Base-by-base conservation (phyloP, 2,329 filamentous ascomycete species). In the Penicillium sp. region DNA sequence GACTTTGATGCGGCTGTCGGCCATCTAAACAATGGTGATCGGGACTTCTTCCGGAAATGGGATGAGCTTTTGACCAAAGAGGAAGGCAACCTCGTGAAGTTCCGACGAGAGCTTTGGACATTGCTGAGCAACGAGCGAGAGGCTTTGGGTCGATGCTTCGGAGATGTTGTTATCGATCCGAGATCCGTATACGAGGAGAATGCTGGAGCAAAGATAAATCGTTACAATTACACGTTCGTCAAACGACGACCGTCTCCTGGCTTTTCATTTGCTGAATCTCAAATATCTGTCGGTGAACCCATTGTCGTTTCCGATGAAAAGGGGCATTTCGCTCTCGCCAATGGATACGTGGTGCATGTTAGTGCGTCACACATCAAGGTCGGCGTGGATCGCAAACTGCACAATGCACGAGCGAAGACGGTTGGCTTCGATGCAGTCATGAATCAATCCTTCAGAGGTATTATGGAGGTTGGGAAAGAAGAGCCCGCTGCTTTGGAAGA, bases 271-370 rank as follows among this genome's bases (percentile, higher is more conserved):
- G 77, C 90, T 1, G 93, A 97, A 65, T 97, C 92, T 1, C 91
- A 97, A 65, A 83, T 99, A 29, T 84, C 81, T 1, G 81, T 90
- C 26, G 93, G 93, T 39, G 94, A 99, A 67, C 93, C 94, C 0
- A 87, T 97, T 46, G 94, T 99, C n/a, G 83, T 99, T 3, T 97
- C 94, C 0, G 94, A 97, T 64, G 94, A 99, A 71, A 81, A 90
- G 57, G 94, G 94, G 0, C 94, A 99, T 70, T 99, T 96, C 76
- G 93, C 93, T 0, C 81, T 99, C 36, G 92, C 93, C 0, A 91
- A 96, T 61, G 94, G 94, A 2, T 99, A 90, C 65, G 89, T 97
- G 8, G 89, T 88, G 0, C 84, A 89, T 35, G 85, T 95, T 29
- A 84, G 83, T 55, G 89, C 86, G 67, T 82, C 84, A 39, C 82